Percentiles rank a stretch among this genome's conserved stretches.
phyloP scores from a whole-genome alignment of 331 rosid species.

The Spiraea crenata region DNA sequence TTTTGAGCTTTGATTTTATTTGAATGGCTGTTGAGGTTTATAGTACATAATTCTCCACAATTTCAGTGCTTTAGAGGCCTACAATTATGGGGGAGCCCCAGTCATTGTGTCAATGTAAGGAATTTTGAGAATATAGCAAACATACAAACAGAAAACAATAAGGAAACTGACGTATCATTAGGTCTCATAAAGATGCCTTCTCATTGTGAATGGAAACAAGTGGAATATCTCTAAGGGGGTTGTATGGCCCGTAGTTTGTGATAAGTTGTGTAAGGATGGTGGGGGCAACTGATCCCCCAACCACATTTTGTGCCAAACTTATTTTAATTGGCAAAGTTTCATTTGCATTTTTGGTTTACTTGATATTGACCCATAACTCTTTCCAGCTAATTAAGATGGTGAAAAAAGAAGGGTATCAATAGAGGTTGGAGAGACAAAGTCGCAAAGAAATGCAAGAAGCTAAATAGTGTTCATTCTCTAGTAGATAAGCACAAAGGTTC shows the following conservation, averaged over 20 bases:
- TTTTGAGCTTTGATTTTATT: conserved; percentile 10
- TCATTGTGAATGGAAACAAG: conserved; percentile 48
- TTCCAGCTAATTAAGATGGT: conserved; percentile 6
- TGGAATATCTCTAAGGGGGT: conserved; percentile 43
- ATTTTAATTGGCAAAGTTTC: neutral
- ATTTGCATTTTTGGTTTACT: neutral
- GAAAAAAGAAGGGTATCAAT: neutral
- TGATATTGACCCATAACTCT: neutral
- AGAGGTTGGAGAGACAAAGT: neutral
- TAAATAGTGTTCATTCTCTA: neutral
- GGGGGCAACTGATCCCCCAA: conserved; percentile 68
- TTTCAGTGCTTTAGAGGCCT: neutral
- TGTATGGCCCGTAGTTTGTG: conserved; percentile 36
- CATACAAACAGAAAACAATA: conserved; percentile 41
- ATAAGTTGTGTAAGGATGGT: conserved; percentile 41
- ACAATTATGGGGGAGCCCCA: conserved; percentile 4
- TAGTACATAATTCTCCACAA: neutral
- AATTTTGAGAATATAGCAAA: conserved; percentile 45
- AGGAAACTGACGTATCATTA: conserved; percentile 48
- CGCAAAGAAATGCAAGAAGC: neutral
- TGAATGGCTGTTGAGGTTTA: neutral
- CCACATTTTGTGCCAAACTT: conserved; percentile 43
- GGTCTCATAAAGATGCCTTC: conserved; percentile 37
- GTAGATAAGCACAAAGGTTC: neutral
- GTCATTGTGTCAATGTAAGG: conserved; percentile 33